phyloP scores from a whole-genome alignment of 78 protist species.

The Dictyostelium firmibasis region DNA sequence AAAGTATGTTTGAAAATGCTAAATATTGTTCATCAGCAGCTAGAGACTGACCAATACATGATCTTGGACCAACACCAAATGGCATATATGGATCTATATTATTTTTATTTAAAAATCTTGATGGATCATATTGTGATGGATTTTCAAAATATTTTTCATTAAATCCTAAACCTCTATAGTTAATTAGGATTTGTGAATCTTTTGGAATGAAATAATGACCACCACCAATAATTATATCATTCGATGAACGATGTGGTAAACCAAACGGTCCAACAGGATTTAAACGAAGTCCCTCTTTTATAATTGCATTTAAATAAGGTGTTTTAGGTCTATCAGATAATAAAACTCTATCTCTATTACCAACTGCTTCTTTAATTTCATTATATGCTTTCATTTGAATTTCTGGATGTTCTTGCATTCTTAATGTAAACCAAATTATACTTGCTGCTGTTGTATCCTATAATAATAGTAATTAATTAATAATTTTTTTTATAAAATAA shows the following conservation, averaged over 20 bases:
- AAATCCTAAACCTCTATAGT: neutral
- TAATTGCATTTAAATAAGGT: slow-evolving; percentile 20
- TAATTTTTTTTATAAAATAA: neutral
- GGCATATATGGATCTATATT: slow-evolving; percentile 8
- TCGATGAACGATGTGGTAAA: slow-evolving; percentile 3
- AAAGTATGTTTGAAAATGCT: neutral
- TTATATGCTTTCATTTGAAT: slow-evolving; percentile 27
- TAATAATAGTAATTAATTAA: neutral
- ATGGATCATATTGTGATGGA: neutral
- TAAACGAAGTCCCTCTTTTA: slow-evolving; percentile 35
- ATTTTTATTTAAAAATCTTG: slow-evolving; percentile 1
- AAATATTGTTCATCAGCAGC: neutral
- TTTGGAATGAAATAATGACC: slow-evolving; percentile 14
- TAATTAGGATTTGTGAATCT: neutral
- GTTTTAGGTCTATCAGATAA: neutral
- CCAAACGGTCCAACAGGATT: slow-evolving; percentile 28
- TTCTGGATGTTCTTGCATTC: slow-evolving; percentile 18
- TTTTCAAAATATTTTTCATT: slow-evolving; percentile 6
- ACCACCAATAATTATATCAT: slow-evolving; percentile 1
- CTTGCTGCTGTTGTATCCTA: slow-evolving; percentile 5
- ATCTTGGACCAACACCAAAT: neutral
- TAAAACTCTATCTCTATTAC: neutral
- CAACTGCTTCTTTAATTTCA: neutral
- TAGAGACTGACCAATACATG: neutral
- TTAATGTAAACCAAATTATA: neutral